A percentile compares a stretch with the other conserved stretches of the same genome.
Conservation (phyloP, 495 filamentous ascomycete genomes). For the Hyaloscypha hepaticicola region DNA sequence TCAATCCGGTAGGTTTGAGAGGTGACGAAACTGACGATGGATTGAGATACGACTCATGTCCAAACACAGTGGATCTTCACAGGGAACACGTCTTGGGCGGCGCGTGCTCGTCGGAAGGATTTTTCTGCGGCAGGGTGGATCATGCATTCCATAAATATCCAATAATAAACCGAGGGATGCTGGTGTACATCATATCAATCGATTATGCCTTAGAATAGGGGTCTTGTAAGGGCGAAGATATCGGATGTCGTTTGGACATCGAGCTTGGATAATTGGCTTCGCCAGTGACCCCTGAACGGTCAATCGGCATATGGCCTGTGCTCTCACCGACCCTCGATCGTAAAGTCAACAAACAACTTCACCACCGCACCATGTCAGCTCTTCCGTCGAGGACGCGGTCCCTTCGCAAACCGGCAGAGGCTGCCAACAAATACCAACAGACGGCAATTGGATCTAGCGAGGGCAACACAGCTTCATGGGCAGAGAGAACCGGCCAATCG, state of each 20-base stretch:
- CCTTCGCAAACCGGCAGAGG: slow-evolving; percentile 39
- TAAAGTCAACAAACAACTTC: slow-evolving; percentile 8
- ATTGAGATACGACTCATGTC: not conserved
- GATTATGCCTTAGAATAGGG: not conserved
- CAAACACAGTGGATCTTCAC: slow-evolving; percentile 12
- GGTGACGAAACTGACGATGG: not conserved
- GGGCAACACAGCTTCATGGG: slow-evolving; percentile 1
- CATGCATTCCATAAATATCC: slow-evolving; percentile 3
- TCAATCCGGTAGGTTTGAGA: slow-evolving; percentile 1
- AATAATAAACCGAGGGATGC: not conserved
- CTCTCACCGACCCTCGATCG: not conserved
- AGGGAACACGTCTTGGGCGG: not conserved
- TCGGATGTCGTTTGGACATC: not conserved
- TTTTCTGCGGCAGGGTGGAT: slow-evolving; percentile 3
- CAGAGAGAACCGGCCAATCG: slow-evolving; percentile 34
- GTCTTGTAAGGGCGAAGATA: not conserved
- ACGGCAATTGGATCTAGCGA: slow-evolving; percentile 1
- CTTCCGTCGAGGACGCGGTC: slow-evolving; percentile 43
- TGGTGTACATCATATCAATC: not conserved
- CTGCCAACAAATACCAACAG: slow-evolving; percentile 6
- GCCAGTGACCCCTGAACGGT: not conserved
- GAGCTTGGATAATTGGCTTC: not conserved
- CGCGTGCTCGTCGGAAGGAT: not conserved
- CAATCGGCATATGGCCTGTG: not conserved
- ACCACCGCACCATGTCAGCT: slow-evolving; percentile 26